Conservation (phyloP, 495 filamentous ascomycete species). For the Jackrogersella minutella region DNA sequence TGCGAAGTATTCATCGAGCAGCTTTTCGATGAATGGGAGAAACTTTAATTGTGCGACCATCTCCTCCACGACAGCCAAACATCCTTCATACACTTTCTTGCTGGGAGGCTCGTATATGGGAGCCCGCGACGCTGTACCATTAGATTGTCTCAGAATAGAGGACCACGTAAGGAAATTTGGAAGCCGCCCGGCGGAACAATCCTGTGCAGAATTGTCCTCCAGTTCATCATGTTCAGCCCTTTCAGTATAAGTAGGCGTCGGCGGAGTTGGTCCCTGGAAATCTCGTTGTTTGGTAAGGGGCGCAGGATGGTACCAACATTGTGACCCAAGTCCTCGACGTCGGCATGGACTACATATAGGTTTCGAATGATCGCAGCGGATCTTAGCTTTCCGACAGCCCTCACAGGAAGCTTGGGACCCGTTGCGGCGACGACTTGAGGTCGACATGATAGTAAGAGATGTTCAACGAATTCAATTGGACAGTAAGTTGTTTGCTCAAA, state of each 20-base stretch:
- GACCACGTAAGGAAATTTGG: background rate
- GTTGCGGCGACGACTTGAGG: constrained; percentile 8
- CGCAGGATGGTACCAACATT: constrained; percentile 17
- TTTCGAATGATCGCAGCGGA: constrained; percentile 3
- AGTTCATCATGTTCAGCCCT: background rate
- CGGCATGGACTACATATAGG: constrained; percentile 5
- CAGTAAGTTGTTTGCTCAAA: background rate
- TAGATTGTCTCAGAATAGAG: background rate
- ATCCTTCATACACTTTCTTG: background rate
- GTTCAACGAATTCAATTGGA: background rate
- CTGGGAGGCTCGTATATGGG: background rate
- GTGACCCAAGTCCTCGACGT: constrained; percentile 5
- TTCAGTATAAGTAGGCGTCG: background rate
- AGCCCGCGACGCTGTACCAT: background rate
- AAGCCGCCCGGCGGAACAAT: background rate
- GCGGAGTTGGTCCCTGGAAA: background rate
- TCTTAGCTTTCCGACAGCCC: constrained; percentile 14
- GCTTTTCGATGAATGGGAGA: background rate
- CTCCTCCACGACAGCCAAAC: background rate
- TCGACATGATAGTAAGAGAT: background rate
- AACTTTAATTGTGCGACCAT: background rate
- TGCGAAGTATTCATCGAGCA: constrained; percentile 1
- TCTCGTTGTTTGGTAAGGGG: constrained; percentile 10
- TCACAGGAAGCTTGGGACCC: constrained; percentile 15
- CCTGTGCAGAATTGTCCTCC: background rate